These are phyloP conservation scores for Mycena kentingensis DNA, from an alignment of 768 basidiomycete genomes.

Conservation along the genomic window DNA sequence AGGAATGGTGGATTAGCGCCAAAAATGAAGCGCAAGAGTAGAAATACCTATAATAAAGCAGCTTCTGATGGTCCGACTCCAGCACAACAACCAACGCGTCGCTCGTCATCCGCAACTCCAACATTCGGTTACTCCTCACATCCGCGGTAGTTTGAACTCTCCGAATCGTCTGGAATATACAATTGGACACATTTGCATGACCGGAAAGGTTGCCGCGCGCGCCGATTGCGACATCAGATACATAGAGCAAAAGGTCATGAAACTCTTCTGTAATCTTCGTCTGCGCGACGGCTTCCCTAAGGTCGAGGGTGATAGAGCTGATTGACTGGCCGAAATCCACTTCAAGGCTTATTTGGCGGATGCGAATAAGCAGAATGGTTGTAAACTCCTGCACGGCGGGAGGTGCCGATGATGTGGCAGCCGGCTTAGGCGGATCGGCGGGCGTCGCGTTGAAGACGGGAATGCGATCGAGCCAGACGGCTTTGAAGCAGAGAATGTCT, in stretches of 20 bases:
- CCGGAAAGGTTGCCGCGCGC: conserved; percentile 78
- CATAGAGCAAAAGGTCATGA: conserved; percentile 65
- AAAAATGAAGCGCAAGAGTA: neutral
- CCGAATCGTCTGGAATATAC: conserved; percentile 74
- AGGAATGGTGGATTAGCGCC: conserved; percentile 6
- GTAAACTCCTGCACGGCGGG: conserved; percentile 48
- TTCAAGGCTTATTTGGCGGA: conserved; percentile 72
- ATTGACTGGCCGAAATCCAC: conserved; percentile 89
- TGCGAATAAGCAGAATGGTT: conserved; percentile 65
- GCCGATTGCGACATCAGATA: conserved; percentile 64
- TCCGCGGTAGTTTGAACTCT: conserved; percentile 46
- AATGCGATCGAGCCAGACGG: conserved; percentile 90
- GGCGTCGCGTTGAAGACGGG: conserved; percentile 59
- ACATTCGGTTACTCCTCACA: conserved; percentile 50
- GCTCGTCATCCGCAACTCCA: conserved; percentile 76
- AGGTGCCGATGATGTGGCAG: conserved; percentile 20
- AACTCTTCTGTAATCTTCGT: conserved; percentile 63
- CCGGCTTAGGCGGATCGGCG: conserved; percentile 26
- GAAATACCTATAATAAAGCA: conserved; percentile 71
- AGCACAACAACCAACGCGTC: conserved; percentile 66
- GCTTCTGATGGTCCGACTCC: conserved; percentile 74
- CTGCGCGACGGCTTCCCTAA: conserved; percentile 63
- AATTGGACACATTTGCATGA: conserved; percentile 61
- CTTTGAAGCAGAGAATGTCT: conserved; percentile 93
- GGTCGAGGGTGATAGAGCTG: conserved; percentile 63